Evolutionary conservation across 2,329 filamentous ascomycete species (phyloP), one percentile per base, ranked within the genome.

Genomic region (Ophiostoma novo-ulmi): DNA sequence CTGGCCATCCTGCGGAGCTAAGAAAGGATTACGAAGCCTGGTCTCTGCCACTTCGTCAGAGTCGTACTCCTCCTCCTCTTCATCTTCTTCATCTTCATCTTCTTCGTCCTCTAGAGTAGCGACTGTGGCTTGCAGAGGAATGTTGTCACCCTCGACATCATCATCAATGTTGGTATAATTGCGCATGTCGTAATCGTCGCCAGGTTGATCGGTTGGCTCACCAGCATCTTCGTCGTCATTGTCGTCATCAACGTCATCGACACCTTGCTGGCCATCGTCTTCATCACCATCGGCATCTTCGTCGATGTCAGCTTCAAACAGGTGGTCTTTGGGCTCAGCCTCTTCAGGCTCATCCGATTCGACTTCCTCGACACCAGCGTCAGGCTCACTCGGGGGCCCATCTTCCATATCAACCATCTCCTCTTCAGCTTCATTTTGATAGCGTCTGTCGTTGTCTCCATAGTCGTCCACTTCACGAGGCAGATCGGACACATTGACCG

Each of bases 341-440:
- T 78, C 77, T 13, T 80, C 78, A 22, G 79, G 79, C 35, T 80
- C 79, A 65, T 75, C 75, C 17, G 75, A 76, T 31, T 14, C 58
- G 26, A 68, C n/a, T n/a, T 77, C 5, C 44, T 48, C 44, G 17
- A 20, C 75, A 17, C 74, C 75, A 41, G 71, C 71, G 11, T 71
- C 70, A 14, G 69, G 26, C 14, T 63, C 58, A 8, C 58, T 63
- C 17, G n/a, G 38, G 26, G 38, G 35, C 17, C 74, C 72, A 0
- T 71, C 73, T 1, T 58, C 70, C 70, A 74, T 76, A 61, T 71
- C 75, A 20, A 77, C 76, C 65, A 76, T 75, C n/a, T 73, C 71
- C 20, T 77, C 76, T 65, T 78, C 76, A 1, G 75, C 76, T 26
- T 78, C 77, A 68, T 75, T 74, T 31, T 78, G 74, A 68, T 74